Base-by-base conservation (phyloP, 129 eudicot species). In the Arctium minus region DNA sequence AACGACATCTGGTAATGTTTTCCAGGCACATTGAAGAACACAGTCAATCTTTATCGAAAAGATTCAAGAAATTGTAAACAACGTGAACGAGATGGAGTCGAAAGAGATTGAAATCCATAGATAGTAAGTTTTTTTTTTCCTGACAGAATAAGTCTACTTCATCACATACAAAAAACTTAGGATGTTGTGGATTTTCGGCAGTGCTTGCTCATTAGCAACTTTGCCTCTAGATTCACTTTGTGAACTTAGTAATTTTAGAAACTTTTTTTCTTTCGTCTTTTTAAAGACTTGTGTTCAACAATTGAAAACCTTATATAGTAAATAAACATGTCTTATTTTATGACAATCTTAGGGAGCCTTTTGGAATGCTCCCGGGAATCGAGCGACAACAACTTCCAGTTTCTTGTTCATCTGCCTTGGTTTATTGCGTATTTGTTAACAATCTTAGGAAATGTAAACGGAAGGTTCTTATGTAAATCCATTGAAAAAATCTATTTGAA, bases 211-310 rank as follows among this genome's bases (percentile, higher is more conserved):
- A 56, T 17, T 56, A 3, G 67, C 27, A 56, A 3, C 18, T 56
- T 56, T 56, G 67, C 67, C 27, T 56, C 27, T 56, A 56, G 18
- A 56, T 56, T 6, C 67, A 56, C 67, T 15, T 56, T 56, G 29
- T 5, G 29, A 74, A 48, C 27, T 48, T 35, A 35, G 46, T 71
- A 37, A 71, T 32, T 33, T 13, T 36, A 72, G 48, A 36, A 13
- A 35, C 10, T 22, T 36, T 72, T 36, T 71, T 71, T 1, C 48
- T 37, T 72, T 72, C 75, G 15, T 36, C 13, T 72, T 72, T 22
- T 72, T 48, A 72, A 72, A 72, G 75, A 72, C 27, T 36, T 72
- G 48, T 72, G 75, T 72, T 22, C 27, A 22, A 72, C 44, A 72
- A 72, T 38, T 72, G 11, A 2, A 72, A 72, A 15, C 75, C 27